Base-by-base conservation (phyloP, 192 early-diverging fungal genomes). In the Podila clonocystis region DNA sequence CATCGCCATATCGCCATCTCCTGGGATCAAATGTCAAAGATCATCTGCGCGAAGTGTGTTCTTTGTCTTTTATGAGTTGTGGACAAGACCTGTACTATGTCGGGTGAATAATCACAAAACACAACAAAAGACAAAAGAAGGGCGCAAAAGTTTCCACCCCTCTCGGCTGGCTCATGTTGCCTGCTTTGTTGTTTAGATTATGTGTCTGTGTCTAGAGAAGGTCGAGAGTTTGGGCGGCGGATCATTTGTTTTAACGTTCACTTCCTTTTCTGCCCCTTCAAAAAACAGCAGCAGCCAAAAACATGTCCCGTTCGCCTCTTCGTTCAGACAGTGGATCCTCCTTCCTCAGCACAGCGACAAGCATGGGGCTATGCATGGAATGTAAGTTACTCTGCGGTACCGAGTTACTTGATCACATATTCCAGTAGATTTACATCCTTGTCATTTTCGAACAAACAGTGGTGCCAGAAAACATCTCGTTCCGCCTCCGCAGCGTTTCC, bases 391-490 rank as follows among this genome's bases (percentile, higher is more conserved):
- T 3, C 12, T 50, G 28, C 3, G 5, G 5, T 52, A 4, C 64
- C 17, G 28, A 1, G 15, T 26, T 22, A 13, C 19, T 26, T 41
- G 62, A 31, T 22, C 48, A 49, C 45, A 41, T 9, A 20, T 41
- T 64, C 22, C 34, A 33, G 5, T 62, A 20, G 62, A 13, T 9
- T 45, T 20, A 45, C 34, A 9, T 36, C 38, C n/a, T 33, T 62
- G 29, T 26, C 58, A 22, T 20, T 61, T 24, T 70, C 22, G 45
- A 55, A 62, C 28, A 17, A 62, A 26, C 7, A 72, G 70, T 72
- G 61, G 70, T 72, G 13, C 70, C 70, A 69, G 77, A 80, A 52
- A 68, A 58, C 48, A 68, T 80, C 34, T 41, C 77, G 2, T 49
- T 80, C 22, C 70, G 77, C 1, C 61, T 80, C 45, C 60, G 69